Conservation (phyloP, 2,329 filamentous ascomycete species). For the Colletotrichum sp. region DNA sequence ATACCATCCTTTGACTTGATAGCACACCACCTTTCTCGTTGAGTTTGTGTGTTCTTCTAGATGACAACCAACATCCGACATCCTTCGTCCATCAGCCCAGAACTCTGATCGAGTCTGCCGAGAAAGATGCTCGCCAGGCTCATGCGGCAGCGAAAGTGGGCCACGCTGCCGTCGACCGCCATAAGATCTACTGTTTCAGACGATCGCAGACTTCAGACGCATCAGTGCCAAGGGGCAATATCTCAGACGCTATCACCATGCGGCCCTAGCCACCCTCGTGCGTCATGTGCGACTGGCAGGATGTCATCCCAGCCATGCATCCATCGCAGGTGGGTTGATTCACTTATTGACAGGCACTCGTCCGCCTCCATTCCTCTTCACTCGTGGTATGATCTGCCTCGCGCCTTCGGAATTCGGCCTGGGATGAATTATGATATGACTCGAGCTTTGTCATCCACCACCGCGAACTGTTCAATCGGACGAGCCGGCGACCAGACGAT, state of each 20-base stretch:
- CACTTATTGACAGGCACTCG: not conserved
- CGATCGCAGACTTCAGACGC: slow-evolving; percentile 17
- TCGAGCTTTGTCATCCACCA: not conserved
- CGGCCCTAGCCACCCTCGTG: not conserved
- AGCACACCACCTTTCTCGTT: not conserved
- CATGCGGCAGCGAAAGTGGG: not conserved
- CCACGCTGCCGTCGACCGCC: not conserved
- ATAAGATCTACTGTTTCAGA: slow-evolving; percentile 16
- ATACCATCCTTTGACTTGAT: not conserved
- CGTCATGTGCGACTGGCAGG: not conserved
- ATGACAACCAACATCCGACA: not conserved
- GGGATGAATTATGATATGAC: not conserved
- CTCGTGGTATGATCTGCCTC: not conserved
- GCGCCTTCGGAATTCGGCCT: not conserved
- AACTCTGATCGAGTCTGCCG: not conserved
- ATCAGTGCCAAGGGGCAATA: not conserved
- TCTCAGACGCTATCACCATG: not conserved
- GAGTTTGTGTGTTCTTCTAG: not conserved
- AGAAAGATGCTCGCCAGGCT: not conserved
- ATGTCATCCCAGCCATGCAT: not conserved
- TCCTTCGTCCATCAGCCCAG: not conserved
- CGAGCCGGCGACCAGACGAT: not conserved
- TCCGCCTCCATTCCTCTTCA: not conserved
- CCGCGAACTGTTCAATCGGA: not conserved
- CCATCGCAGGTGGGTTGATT: not conserved